Evolutionary conservation across 306 rosid genomes (phyloP), one percentile per base, ranked within the genome.

Genomic region (Cyclanthera cordifolia): DNA sequence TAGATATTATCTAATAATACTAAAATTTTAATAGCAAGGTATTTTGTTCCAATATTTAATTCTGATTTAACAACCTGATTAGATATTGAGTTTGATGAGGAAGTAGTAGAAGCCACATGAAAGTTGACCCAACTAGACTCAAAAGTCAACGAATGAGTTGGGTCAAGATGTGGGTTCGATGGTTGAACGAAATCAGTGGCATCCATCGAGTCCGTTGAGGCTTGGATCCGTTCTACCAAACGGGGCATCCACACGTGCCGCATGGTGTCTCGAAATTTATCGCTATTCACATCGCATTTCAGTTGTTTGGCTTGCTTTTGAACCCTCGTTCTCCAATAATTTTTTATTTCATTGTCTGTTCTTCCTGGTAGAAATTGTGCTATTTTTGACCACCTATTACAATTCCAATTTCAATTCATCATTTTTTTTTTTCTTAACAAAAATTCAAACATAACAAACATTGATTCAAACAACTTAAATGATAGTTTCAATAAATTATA

Each of bases 261-360:
- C 91, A 93, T 69, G 53, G 94, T 77, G 68, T 93, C 94, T 69
- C 89, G 90, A 60, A 93, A 93, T 71, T 83, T 79, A 63, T 93
- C 81, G 80, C 96, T 90, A 71, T 93, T 93, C 13, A 93, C 95
- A 65, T 90, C 94, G 72, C 90, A 93, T 34, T 85, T 89, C 57
- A 93, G 89, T 37, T 93, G 94, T 79, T 84, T 90, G 0, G 99
- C 99, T 55, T 83, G 99, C 87, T 90, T 93, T 74, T 90, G 91
- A 45, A 93, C 96, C 49, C 96, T 77, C 0, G 99, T 93, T 74
- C 99, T 87, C 99, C 99, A 93, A 41, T 86, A 93, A 72, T 93
- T 93, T 75, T 93, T 93, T 24, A 93, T 86, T 79, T 93, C 99
- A 27, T 93, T 93, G 74, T 93, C 99, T 5, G 96, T 90, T 73